Base-by-base conservation (phyloP, 2,329 filamentous ascomycete species). In the Phialophora chinensis region DNA sequence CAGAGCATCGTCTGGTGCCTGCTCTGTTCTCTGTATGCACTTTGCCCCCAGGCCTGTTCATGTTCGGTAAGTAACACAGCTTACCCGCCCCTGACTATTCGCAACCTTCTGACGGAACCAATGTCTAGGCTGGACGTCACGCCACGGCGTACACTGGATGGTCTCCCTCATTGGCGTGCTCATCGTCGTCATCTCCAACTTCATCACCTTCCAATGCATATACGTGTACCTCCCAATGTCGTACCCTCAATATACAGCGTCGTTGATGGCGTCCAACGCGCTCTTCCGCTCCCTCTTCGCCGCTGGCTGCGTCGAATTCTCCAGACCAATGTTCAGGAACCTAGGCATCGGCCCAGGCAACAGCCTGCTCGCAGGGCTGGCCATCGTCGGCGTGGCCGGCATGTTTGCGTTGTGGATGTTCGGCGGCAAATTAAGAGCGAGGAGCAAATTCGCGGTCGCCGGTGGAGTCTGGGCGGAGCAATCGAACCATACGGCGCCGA, bases 401-500 rank as follows among this genome's bases (percentile, higher is more conserved):
- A 86, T 90, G 54, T 88, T 83, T 77, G 75, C 82, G 53, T 76
- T 90, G 66, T 90, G 84, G 75, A 84, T 83, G 69, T 86, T 79
- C 67, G 87, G 87, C 2, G 83, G 81, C 23, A 80, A 74, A 61
- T 75, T 89, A 66, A 81, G 87, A 67, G 77, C 82, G 11, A 79
- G 85, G 74, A 87, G 85, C 76, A 84, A 82, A 75, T 90, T 89
- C 77, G 84, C 86, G 6, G 60, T 29, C 25, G 33, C 25, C 7
- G 8, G 49, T 27, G 49, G 49, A 27, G 2, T 52, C 11, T 52
- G 49, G 49, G 49, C 23, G 49, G 49, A 23, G 49, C 17, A 52
- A 3, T 44, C 38, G 17, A 27, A 11, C 20, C 25, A 12, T 12
- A 52, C 25, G 10, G 4, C 10, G 10, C 20, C 20, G 4, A 27